Conservation (phyloP, 805 yeast genomes). For the Suhomyces sp. region DNA sequence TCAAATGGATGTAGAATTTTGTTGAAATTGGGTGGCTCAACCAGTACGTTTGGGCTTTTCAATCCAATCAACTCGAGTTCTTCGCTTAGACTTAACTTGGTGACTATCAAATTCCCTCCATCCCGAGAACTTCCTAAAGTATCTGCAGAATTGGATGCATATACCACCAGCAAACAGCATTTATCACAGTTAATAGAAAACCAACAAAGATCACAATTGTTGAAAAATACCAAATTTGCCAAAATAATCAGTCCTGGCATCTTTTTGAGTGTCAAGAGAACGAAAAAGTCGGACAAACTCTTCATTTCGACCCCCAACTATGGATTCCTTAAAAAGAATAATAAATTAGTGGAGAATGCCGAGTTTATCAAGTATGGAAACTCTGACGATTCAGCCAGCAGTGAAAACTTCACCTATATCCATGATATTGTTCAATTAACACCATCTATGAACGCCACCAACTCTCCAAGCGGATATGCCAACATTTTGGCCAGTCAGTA, state of each 20-base stretch:
- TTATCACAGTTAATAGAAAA: conserved; percentile 35
- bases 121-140: conserved; percentile 42
- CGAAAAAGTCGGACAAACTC: conserved; percentile 45
- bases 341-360: conserved; percentile 75
- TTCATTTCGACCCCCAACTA: conserved; percentile 82
- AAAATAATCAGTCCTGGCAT: conserved; percentile 82
- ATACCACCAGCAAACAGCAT: conserved; percentile 40
- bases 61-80: conserved; percentile 23
- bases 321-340: conserved; percentile 73
- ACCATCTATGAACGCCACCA: conserved; percentile 66
- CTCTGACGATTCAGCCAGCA: conserved; percentile 10
- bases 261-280: conserved; percentile 62
- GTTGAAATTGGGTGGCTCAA: conserved; percentile 44
- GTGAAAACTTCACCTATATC: conserved; percentile 36
- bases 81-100: conserved; percentile 31
- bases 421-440: conserved; percentile 73
- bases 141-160: conserved; percentile 41
- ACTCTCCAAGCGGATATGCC: conserved; percentile 76
- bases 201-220: conserved; percentile 52
- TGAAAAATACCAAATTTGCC: conserved; percentile 56
- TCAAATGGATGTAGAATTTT: conserved; percentile 80
- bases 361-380: conserved; percentile 50
- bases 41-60: conserved; percentile 10
- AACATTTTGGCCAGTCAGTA: conserved; percentile 88
- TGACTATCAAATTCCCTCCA: conserved; percentile 66